Evolutionary conservation across 2,329 filamentous ascomycete species (phyloP), one percentile per base, ranked within the genome.

Genomic region (Fusarium subglutinans): DNA sequence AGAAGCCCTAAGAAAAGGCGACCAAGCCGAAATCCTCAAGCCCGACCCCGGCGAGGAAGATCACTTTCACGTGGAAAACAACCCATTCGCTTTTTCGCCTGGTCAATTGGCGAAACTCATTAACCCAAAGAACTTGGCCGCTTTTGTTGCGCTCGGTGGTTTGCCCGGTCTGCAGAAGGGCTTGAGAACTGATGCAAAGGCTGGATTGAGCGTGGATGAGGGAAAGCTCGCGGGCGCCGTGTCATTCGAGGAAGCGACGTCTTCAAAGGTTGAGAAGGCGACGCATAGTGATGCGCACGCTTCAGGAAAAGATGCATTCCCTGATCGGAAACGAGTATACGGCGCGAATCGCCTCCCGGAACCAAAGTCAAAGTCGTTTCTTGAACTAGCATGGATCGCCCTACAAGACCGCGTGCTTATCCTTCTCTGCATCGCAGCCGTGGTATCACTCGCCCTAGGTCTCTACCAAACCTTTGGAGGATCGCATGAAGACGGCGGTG

Each of bases 101-200:
- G 94, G 94, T 18, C 91, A 96, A 77, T 86, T 97, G 67, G 91
- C 90, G 71, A 97, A 96, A 82, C 87, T 97, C 79, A 88, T 95
- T 57, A 95, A 96, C 78, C 94, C 94, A 4, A 97, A 97, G 83
- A 96, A 90, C 61, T 82, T 96, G 65, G 87, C 91, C 17, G 94
- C 94, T 1, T 96, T 94, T 76, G 91, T 90, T 75, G 91, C 91
- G 6, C 81, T 97, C 3, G 94, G 94, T 50, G 94, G 94, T 26
- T 81, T 96, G 8, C 82, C 82, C 7, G 94, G 94, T 1, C 81
- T 97, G 57, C 93, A 94, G 81, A 91, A 90, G 76, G 94, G 94
- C 6, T 84, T 97, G 26, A 87, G 92, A 54, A 92, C 91, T 10
- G 90, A 95, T 80, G 84, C 92, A 22, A 87, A 86, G 44, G 86